Base-by-base conservation (phyloP, 495 filamentous ascomycete species). In the Durotheca rogersii region DNA sequence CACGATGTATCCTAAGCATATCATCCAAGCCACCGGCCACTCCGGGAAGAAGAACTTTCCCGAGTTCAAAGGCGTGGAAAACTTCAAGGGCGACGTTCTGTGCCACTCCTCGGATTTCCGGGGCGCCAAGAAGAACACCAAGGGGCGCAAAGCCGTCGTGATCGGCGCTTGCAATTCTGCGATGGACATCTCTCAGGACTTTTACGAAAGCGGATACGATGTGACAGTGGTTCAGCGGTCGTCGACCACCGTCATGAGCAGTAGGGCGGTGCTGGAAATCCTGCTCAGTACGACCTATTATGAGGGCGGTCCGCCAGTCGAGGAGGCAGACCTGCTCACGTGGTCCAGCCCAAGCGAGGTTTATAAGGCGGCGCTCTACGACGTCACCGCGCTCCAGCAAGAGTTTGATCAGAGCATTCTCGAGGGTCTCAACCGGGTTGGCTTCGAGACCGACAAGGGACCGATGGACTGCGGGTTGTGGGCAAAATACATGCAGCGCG, bases 151-250 rank as follows among this genome's bases (percentile, higher is more conserved):
- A 53, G 89, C 81, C 1, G 67, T 93, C 14, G 80, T 95, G 0
- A 77, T 95, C 5, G 89, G 89, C 3, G 84, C 81, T 20, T 89
- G 89, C 67, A 93, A 91, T 62, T 90, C 86, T 1, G 81, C 76
- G 7, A 83, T 91, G 56, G 89, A 94, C 62, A 94, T 94, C 52
- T 83, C 85, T 21, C 87, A 92, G 61, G 85, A 92, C 56, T 92
- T 76, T 60, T 83, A 82, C 62, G 87, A 92, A 59, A 82, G 87
- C 31, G 89, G 89, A 1, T 86, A 87, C 55, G 75, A 86, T n/a
- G 85, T 91, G n/a, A 92, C 88, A 6, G 82, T 94, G 60, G 72
- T 94, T 7, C 89, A 94, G 71, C 81, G 89, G 12, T 85, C 83
- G 0, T 81, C 81, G 10, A 92, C 89, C 0, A 83, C 76, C 43